A percentile compares a stretch with the other conserved stretches of the same genome.
Evolutionary conservation across 306 rosid species (phyloP).

Genomic region (Astragalus membranaceus): DNA sequence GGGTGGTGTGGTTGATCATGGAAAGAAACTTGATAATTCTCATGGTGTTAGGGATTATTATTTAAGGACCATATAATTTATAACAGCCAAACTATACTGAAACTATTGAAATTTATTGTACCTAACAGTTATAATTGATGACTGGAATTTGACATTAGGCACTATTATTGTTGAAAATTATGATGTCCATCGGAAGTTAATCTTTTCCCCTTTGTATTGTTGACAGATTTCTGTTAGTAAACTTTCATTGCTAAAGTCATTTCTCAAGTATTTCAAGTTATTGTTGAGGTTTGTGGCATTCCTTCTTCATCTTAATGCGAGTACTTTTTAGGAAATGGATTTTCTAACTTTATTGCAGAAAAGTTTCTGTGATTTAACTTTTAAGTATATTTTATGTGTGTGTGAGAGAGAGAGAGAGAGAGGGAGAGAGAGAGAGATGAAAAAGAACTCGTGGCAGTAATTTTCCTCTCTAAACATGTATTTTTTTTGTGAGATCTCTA

Average conservation of each 20-base stretch:
- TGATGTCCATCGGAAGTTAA: constrained; percentile 9
- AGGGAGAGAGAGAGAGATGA: no score
- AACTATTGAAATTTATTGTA: neutral
- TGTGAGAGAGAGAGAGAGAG: no score
- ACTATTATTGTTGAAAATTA: neutral
- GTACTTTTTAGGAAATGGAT: no score
- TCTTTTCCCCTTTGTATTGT: neutral
- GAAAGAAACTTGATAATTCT: neutral
- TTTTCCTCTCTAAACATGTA: neutral
- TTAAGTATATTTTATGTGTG: no score
- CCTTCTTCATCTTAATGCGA: no score
- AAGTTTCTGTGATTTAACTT: no score
- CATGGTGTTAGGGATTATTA: neutral
- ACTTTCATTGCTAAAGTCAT: neutral
- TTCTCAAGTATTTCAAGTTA: neutral
- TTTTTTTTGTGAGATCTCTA: neutral
- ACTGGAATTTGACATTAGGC: neutral
- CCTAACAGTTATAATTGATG: neutral
- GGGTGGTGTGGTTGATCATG: constrained; percentile 81
- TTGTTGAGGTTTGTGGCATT: neutral
- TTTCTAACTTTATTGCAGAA: no score
- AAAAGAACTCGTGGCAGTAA: no score
- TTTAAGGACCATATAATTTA: neutral
- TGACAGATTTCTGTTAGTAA: neutral
- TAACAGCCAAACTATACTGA: constrained; percentile 19